Conservation (phyloP, 371 early-diverging fungal species). For the Amoeboaphelidium protococcarum region DNA sequence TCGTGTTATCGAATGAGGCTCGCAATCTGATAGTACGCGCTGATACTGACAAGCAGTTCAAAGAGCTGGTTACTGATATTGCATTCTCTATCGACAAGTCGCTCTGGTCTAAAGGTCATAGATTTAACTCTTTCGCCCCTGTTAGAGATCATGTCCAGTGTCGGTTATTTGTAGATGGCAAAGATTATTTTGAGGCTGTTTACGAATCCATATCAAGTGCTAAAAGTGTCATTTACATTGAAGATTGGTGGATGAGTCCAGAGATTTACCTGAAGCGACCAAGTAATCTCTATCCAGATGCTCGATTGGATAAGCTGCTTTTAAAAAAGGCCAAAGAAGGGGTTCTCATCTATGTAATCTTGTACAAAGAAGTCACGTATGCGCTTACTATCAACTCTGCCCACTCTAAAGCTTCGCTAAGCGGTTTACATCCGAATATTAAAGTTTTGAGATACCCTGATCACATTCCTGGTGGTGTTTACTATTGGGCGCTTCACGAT, state of each 20-base stretch:
- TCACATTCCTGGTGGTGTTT: constrained; percentile 33
- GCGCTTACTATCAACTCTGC: constrained; percentile 50
- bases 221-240: constrained; percentile 44
- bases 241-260: constrained; percentile 50
- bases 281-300: constrained; percentile 35
- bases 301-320: constrained; percentile 52
- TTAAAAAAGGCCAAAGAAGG: constrained; percentile 60
- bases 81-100: constrained; percentile 25
- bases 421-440: constrained; percentile 48
- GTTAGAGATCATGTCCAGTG: constrained; percentile 32
- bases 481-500: constrained; percentile 64
- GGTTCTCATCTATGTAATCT: constrained; percentile 57
- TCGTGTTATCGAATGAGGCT: constrained; percentile 23
- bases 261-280: constrained; percentile 46
- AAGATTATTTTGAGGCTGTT: constrained; percentile 51
- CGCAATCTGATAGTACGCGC: constrained; percentile 37
- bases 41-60: constrained; percentile 26
- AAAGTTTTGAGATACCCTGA: constrained; percentile 26
- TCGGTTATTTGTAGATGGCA: constrained; percentile 50
- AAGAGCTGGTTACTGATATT: constrained; percentile 33
- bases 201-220: constrained; percentile 50
- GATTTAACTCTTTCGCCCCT: constrained; percentile 54
- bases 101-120: constrained; percentile 30
- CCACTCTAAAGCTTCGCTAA: constrained; percentile 50
- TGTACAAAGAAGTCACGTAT: constrained; percentile 65